Evolutionary conservation across 129 eudicot species (phyloP).

Genomic region (Deinandra increscens): DNA sequence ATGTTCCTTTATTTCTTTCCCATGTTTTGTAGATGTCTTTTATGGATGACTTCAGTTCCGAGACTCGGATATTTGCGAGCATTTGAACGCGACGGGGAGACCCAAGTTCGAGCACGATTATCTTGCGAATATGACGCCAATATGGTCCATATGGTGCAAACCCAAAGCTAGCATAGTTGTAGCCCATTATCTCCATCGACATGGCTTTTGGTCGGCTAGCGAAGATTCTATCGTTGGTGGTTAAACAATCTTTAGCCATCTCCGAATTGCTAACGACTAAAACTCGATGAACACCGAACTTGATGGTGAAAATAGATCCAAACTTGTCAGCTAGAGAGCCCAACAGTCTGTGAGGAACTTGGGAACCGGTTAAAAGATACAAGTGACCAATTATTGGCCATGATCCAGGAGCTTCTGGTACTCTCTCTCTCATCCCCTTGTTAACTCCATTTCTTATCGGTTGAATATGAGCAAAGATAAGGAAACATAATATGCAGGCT

Average conservation of each 20-base stretch:
- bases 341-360: slow-evolving; percentile 22
- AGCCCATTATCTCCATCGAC: slow-evolving; percentile 18
- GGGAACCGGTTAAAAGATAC: slow-evolving; percentile 21
- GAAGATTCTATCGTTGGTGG: slow-evolving; percentile 27
- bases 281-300: slow-evolving; percentile 19
- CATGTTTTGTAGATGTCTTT: background rate
- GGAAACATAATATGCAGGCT: background rate
- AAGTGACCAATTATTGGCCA: slow-evolving; percentile 37
- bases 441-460: background rate
- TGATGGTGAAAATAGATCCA: slow-evolving; percentile 32
- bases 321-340: slow-evolving; percentile 34
- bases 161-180: slow-evolving; percentile 21
- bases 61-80: slow-evolving; percentile 10
- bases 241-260: slow-evolving; percentile 30
- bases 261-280: slow-evolving; percentile 12
- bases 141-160: slow-evolving; percentile 27
- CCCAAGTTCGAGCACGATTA: slow-evolving; percentile 15
- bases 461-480: background rate
- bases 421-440: background rate
- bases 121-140: slow-evolving; percentile 28
- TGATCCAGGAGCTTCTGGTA: slow-evolving; percentile 32
- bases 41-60: slow-evolving; percentile 18
- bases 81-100: slow-evolving; percentile 1
- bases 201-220: slow-evolving; percentile 30
- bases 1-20: background rate